These are phyloP conservation scores for Voacanga thouarsii DNA, from an alignment of 257 asterid species.

Conservation along the genomic window DNA sequence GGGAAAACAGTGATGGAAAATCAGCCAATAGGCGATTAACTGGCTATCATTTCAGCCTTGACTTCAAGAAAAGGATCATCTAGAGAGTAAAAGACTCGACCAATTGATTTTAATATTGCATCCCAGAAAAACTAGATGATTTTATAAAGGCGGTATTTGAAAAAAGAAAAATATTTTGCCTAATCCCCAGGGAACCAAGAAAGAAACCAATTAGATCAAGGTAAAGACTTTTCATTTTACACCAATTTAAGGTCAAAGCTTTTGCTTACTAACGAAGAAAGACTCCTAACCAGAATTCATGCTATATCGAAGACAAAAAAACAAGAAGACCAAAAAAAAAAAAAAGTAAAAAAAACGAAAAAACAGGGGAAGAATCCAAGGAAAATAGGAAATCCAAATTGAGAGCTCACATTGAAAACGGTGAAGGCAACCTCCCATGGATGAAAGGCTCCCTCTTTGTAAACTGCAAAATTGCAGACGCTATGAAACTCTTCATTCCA, in stretches of 20 bases:
- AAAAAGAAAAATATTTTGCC: background rate
- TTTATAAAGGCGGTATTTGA: background rate
- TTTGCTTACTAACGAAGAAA: background rate
- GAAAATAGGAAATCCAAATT: conserved; percentile 1
- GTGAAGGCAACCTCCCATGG: conserved; percentile 71
- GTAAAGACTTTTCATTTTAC: background rate
- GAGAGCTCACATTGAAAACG: conserved; percentile 54
- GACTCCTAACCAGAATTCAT: background rate
- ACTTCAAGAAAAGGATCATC: background rate
- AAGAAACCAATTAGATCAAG: background rate
- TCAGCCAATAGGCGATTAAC: background rate
- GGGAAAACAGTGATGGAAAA: background rate
- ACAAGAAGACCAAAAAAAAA: background rate
- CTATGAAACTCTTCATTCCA: conserved; percentile 63
- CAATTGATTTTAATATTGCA: background rate
- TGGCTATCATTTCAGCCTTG: background rate
- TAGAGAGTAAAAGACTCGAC: background rate
- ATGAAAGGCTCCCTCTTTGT: conserved; percentile 44
- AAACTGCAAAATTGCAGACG: conserved; percentile 37
- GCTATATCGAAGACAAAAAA: background rate
- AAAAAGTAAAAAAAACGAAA: background rate
- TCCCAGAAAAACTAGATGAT: background rate
- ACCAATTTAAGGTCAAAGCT: conserved; percentile 5
- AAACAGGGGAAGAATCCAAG: background rate
- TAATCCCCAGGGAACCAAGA: background rate